Evolutionary conservation across 2,329 filamentous ascomycete genomes (phyloP).

Genomic region (Hypoxylon sp.): DNA sequence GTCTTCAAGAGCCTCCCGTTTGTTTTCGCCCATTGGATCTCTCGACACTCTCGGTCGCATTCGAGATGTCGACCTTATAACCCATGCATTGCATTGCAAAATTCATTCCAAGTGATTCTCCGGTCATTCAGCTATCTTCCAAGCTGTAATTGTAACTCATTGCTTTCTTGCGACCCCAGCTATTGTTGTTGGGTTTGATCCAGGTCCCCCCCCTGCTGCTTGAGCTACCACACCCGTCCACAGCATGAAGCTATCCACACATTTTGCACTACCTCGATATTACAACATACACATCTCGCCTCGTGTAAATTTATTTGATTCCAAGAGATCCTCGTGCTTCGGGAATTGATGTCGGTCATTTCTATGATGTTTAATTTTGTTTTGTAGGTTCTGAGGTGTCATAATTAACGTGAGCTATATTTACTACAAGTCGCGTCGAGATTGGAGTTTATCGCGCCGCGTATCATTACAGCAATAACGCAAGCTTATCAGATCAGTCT

Average conservation of each 20-base stretch:
- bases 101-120: slow-evolving; percentile 34
- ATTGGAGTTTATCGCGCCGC: slow-evolving; percentile 22
- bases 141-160: slow-evolving; percentile 29
- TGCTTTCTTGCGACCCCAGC: slow-evolving; percentile 18
- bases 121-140: slow-evolving; percentile 36
- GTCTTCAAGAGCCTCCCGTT: slow-evolving; percentile 28
- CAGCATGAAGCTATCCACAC: slow-evolving; percentile 54
- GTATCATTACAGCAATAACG: slow-evolving; percentile 43
- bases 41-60: slow-evolving; percentile 47
- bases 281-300: slow-evolving; percentile 14
- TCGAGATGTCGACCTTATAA: slow-evolving; percentile 40
- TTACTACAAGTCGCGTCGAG: slow-evolving; percentile 32
- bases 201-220: slow-evolving; percentile 14
- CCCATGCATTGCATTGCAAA: slow-evolving; percentile 39
- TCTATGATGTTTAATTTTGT: slow-evolving; percentile 8
- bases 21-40: slow-evolving; percentile 43
- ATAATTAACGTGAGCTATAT: slow-evolving; percentile 5
- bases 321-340: background rate
- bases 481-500: slow-evolving; percentile 39
- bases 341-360: slow-evolving; percentile 3
- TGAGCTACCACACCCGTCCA: slow-evolving; percentile 24
- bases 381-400: background rate
- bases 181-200: slow-evolving; percentile 14
- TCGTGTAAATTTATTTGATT: slow-evolving; percentile 11
- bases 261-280: slow-evolving; percentile 42